Base-by-base conservation (phyloP, 2,329 filamentous ascomycete species). In the Microsporum canis region DNA sequence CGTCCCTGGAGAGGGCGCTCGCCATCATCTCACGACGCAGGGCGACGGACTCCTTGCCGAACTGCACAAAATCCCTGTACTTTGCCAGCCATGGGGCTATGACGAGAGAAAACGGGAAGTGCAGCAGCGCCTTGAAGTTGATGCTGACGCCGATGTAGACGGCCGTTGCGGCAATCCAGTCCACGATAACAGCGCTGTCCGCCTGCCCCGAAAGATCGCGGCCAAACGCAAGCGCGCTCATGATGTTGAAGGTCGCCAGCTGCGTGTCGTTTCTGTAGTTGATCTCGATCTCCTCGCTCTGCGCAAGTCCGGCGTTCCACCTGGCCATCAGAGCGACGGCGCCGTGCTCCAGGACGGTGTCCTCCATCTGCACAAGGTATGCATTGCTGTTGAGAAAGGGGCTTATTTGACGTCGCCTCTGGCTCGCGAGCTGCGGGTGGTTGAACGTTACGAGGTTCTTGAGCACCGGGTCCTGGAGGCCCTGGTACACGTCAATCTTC, bases 401-500 rank as follows among this genome's bases (percentile, higher is more conserved):
- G 14, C 38, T 23, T 38, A 58, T 58, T 14, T 58, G 56, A 17
- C 56, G 56, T 23, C 56, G 56, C 33, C 56, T 36, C 14, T 38
- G 56, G 27, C 56, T 58, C 27, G 56, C 56, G 5, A 58, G 56
- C 23, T 33, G 38, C 6, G 56, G 56, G 34, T 58, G 31, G 38
- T 38, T 58, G 56, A 58, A 58, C 3, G 56, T 58, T 14, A 58
- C 56, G 27, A 58, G 33, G 34, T 58, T 58, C 31, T 33, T 38
- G 10, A 58, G 33, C 8, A 58, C 56, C 27, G 56, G 56, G 56
- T 58, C 56, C 31, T 58, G 33, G n/a, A 58, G 38, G 27, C 56
- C 56, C 33, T 58, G 56, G 33, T 58, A 58, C 12, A 58, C 38
- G 27, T 58, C 56, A 39, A 41, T 58, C 38, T 58, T 58, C 38